phyloP scores from a whole-genome alignment of 1,284 basidiomycete species.

The Apiotrichum siamense region DNA sequence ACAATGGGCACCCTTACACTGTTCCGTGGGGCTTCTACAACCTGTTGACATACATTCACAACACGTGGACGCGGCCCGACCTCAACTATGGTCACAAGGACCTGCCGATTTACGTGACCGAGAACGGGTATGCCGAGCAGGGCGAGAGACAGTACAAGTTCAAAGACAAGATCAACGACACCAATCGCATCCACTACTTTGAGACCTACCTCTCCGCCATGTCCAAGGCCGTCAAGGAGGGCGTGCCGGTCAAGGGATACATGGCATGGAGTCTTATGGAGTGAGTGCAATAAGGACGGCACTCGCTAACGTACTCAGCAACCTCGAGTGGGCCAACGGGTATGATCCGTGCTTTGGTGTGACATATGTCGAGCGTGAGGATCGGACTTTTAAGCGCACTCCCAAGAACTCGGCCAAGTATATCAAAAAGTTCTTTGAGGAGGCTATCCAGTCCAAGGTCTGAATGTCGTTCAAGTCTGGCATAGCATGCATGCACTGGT shows the following conservation, averaged over 20 bases:
- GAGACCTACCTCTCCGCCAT: conserved; percentile 26
- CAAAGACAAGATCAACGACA: conserved; percentile 20
- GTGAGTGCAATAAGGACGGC: not conserved
- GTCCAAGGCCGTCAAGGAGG: conserved; percentile 24
- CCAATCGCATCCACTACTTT: conserved; percentile 24
- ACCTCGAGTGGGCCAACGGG: conserved; percentile 3
- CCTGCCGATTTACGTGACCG: conserved; percentile 23
- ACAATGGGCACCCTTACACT: conserved; percentile 28
- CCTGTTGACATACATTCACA: conserved; percentile 13
- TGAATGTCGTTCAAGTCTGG: no score
- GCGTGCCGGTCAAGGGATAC: conserved; percentile 22
- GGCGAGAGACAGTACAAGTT: conserved; percentile 4
- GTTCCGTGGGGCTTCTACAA: conserved; percentile 18
- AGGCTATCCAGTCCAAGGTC: no score
- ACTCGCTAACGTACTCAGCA: not conserved
- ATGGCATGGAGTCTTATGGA: conserved; percentile 31
- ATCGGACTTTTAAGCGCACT: not conserved
- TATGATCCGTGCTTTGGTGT: not conserved
- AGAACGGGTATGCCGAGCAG: conserved; percentile 4
- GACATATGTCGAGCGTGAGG: not conserved
- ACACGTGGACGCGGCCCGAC: conserved; percentile 1
- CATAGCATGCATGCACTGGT: no score
- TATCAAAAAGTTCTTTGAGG: no score
- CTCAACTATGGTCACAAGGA: no score
- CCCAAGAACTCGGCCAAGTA: conserved; percentile 3